Evolutionary conservation across 1,284 basidiomycete genomes (phyloP), one percentile per base, ranked within the genome.

Genomic region (Cystobasidium pallidum): DNA sequence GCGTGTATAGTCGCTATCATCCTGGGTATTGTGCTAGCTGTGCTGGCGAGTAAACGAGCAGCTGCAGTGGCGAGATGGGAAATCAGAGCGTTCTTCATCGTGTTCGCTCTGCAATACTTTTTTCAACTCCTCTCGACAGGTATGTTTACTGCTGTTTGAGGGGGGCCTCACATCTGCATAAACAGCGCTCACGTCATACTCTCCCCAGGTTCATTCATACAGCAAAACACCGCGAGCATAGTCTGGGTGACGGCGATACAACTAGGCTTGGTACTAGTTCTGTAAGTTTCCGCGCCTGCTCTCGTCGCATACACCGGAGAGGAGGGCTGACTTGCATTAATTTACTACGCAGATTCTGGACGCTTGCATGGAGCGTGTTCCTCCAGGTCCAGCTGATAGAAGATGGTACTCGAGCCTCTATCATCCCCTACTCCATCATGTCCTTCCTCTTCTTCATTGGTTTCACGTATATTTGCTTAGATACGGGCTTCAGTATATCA

Each of bases 301-400:
- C n/a, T 45, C 19, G 8, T n/a, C 11, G 13, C 36, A 39, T 39
- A 39, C 36, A 39, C 13, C 36, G 36, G n/a, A 21, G 7, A 15
- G n/a, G 10, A 51, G 26, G 10, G 55, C 36, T 61, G 24, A 61
- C 36, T 24, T 43, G 26, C 30, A 45, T 1, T 1, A 19, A 6
- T 8, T 21, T 13, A 45, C 2, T n/a, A 28, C 10, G 11, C 49
- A 71, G 68, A 30, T 71, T 71, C 61, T 74, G 73, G 73, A 65
- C 58, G 17, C 10, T 74, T 36, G 59, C 67, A 49, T 74, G 73
- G 79, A 66, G 75, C 52, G 75, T 76, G 0, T 77, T 79, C 65
- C 73, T 80, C 1, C 70, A 73, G 17, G 72, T 80, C 1, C 79
- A 80, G 45, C 30, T 78, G 8, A 71, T 80, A 41, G 79, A 80